Evolutionary conservation across 106 monocot genomes (phyloP).

Genomic region (Dendrobium catenatum): DNA sequence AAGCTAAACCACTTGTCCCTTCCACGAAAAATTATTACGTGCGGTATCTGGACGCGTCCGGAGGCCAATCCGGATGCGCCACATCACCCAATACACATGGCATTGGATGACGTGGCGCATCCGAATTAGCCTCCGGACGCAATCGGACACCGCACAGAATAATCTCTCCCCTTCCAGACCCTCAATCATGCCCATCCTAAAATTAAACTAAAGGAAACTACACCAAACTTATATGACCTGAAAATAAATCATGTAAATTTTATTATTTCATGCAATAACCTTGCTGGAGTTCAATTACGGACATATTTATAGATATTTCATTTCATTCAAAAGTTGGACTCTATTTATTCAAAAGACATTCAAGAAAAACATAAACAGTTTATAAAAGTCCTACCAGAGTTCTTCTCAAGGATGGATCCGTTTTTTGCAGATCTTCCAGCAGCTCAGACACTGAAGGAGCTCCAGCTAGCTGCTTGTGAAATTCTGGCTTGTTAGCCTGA

Average conservation of each 20-base stretch:
- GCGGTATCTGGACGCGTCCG: too few relatives aligned
- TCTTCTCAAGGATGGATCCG: not conserved
- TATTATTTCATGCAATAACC: constrained; percentile 1
- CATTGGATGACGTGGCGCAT: too few relatives aligned
- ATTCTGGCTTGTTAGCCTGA: not conserved
- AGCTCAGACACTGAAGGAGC: constrained; percentile 2
- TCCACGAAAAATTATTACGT: not conserved
- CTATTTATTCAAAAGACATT: not conserved
- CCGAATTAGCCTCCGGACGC: too few relatives aligned
- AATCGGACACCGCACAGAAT: too few relatives aligned
- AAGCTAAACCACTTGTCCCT: not conserved
- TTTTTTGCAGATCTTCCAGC: constrained; percentile 5
- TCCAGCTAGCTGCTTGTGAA: not conserved
- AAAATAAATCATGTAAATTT: not conserved
- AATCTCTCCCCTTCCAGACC: not conserved
- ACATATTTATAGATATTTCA: not conserved
- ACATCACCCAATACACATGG: too few relatives aligned
- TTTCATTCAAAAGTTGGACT: not conserved
- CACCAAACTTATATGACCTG: not conserved
- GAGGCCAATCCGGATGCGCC: too few relatives aligned
- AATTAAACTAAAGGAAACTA: not conserved
- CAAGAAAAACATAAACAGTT: constrained; percentile 2
- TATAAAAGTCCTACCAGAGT: not conserved
- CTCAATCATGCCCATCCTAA: not conserved
- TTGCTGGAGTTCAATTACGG: not conserved